Evolutionary conservation across 2,329 filamentous ascomycete species (phyloP), one percentile per base, ranked within the genome.

Genomic region (Sporothrix globosa): DNA sequence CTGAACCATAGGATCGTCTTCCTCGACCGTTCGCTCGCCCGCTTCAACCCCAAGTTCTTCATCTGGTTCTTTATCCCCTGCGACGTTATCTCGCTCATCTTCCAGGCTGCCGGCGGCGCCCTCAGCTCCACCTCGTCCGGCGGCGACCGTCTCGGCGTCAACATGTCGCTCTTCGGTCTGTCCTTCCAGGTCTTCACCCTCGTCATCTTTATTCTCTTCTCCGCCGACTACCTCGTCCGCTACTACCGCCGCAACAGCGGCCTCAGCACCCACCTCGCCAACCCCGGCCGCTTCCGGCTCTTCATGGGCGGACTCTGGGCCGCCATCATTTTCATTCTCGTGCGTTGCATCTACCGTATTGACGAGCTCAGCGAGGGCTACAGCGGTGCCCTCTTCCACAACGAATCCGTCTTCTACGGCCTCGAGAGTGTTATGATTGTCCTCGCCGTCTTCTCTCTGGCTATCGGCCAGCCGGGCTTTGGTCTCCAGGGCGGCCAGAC

Each of bases 331-430:
- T 80, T 85, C 56, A 88, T 91, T 73, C 84, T 91, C 52, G 83
- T 85, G 4, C 82, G 90, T 19, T 89, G 86, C 73, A 52, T 72
- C 63, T 75, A 88, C 77, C 83, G 90, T 69, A 87, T 90, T 54
- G 87, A 87, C 11, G 90, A 92, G 79, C 77, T 91, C 72, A 86
- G 84, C 72, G 80, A 88, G 52, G 89, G 89, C 1, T 91, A 88
- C 81, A 75, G 77, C 34, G 88, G 87, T 0, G 76, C 81, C 6
- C 77, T 90, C 69, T 86, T 90, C 53, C 80, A 80, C 4, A 75
- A 87, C 53, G 78, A 88, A 75, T 78, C 77, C 0, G 75, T 84
- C 2, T 88, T 88, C 72, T 86, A 87, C 72, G 83, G 78, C 0
- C 79, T 88, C 0, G 86, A 88, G 78, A 84, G 84, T 77, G 80